Evolutionary conservation across 179 eudicot species (phyloP), one percentile per base, ranked within the genome.

Genomic region (Amaranthus tricolor): DNA sequence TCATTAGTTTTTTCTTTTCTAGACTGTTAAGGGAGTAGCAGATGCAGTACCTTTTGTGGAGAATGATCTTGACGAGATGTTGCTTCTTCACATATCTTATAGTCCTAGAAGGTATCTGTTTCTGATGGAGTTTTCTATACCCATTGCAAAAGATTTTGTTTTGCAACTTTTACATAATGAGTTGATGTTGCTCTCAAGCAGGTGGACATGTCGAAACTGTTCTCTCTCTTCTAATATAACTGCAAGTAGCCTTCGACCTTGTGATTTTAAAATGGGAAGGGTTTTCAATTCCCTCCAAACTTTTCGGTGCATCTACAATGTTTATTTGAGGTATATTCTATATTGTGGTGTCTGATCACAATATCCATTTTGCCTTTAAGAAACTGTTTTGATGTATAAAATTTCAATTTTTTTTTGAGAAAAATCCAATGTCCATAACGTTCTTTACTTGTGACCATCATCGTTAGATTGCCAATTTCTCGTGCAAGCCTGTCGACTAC

Each of bases 231-330:
- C 97, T 78, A 92, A 89, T 85, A 85, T 95, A 60, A 82, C 97
- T 40, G 86, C 96, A 55, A 89, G 89, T 87, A 93, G 89, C 78
- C 83, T 95, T 76, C 87, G 92, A 56, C 97, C 97, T 67, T 92
- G 97, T 87, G 99, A 95, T 80, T 93, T 95, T 77, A 93, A 87
- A 83, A 82, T 89, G 93, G 97, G 96, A 82, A 85, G 76, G 79
- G 88, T 89, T 60, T 79, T 93, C 31, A 83, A 81, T 72, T 84
- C 97, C 68, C 89, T 93, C 78, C 96, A 93, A 75, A 82, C 84
- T 68, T 89, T 93, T 84, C 80, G 82, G 81, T 93, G 96, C 82
- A 82, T 81, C 65, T 93, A 95, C 80, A 84, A 78, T 69, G 89
- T 95, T 74, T 87, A 87, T 75, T 53, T 93, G 71, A 95, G 99